phyloP scores from a whole-genome alignment of 495 filamentous ascomycete species.

The Geopyxis carbonaria region DNA sequence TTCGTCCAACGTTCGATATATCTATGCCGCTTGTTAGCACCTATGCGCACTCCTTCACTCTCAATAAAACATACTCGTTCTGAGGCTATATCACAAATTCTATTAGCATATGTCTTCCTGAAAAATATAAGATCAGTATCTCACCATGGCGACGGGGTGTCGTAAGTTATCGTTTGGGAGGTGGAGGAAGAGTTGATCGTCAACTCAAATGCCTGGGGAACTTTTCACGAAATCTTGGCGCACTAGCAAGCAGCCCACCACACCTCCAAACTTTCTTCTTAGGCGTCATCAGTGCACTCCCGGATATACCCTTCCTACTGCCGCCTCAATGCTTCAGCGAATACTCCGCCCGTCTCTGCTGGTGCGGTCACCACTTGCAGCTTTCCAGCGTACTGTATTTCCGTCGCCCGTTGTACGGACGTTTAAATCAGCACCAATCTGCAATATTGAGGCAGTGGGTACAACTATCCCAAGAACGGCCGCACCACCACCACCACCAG shows the following conservation, averaged over 20 bases:
- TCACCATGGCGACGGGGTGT: slow-evolving; percentile 2
- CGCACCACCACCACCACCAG: slow-evolving; percentile 2
- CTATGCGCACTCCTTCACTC: too few relatives aligned
- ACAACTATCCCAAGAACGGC: too few relatives aligned
- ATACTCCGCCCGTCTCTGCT: slow-evolving; percentile 3
- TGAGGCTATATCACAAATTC: slow-evolving; percentile 3
- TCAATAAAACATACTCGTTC: slow-evolving; percentile 26
- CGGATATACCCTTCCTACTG: background rate
- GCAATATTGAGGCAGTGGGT: too few relatives aligned
- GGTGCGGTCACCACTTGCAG: background rate
- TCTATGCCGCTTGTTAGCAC: slow-evolving; percentile 33
- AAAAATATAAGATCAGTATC: too few relatives aligned
- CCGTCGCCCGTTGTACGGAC: background rate
- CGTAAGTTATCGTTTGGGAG: background rate
- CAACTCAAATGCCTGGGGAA: background rate
- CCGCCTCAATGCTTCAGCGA: slow-evolving; percentile 3
- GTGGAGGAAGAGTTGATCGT: background rate
- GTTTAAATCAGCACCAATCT: too few relatives aligned
- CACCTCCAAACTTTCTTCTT: background rate
- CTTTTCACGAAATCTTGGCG: background rate
- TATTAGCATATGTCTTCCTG: too few relatives aligned
- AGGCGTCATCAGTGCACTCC: background rate
- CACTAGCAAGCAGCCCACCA: background rate
- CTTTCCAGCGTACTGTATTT: background rate
- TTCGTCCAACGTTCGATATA: slow-evolving; percentile 84